Evolutionary conservation across 768 basidiomycete genomes (phyloP), one percentile per base, ranked within the genome.

Genomic region (Lentinus tigrinus): DNA sequence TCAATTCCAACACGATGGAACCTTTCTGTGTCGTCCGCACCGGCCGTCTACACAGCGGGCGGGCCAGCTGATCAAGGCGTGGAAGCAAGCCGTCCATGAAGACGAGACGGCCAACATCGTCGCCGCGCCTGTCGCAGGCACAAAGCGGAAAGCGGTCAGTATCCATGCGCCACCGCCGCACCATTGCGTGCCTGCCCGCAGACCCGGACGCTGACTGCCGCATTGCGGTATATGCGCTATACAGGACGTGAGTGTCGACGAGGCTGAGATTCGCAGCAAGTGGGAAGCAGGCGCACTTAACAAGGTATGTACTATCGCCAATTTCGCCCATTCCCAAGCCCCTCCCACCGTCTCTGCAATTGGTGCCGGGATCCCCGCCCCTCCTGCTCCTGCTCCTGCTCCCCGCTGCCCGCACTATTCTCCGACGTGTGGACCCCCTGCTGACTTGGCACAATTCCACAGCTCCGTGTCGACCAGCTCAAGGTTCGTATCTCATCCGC

Each of bases 391-490:
- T 39, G 36, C 39, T 37, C 39, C 31, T 11, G 24, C 34, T 14
- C 43, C 24, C 49, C 36, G 42, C 37, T 38, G 43, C 8, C 17
- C n/a, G 40, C 28, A 17, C 17, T 42, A 26, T 38, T 48, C 36
- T 31, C 42, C 24, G 10, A n/a, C 46, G 21, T 43, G n/a, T 39
- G 16, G n/a, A 23, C 49, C 36, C 19, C 40, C 57, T 53, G 61
- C 47, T 66, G 43, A 57, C 61, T 31, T 23, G 57, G 62, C 54
- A 67, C 47, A 51, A 52, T 47, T 59, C 48, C 16, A 61, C 57
- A 93, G 91, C 77, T 92, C 61, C 84, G 83, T 17, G 86, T 91
- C 60, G 88, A 89, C 71, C 87, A 91, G 65, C 77, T 93, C 47
- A 92, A 89, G 81, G 89, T 88, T 60, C 56, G 77, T 60, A n/a